These are phyloP conservation scores for Escovopsis sp. DNA, from an alignment of 2,329 filamentous ascomycete genomes.

Conservation along the genomic window DNA sequence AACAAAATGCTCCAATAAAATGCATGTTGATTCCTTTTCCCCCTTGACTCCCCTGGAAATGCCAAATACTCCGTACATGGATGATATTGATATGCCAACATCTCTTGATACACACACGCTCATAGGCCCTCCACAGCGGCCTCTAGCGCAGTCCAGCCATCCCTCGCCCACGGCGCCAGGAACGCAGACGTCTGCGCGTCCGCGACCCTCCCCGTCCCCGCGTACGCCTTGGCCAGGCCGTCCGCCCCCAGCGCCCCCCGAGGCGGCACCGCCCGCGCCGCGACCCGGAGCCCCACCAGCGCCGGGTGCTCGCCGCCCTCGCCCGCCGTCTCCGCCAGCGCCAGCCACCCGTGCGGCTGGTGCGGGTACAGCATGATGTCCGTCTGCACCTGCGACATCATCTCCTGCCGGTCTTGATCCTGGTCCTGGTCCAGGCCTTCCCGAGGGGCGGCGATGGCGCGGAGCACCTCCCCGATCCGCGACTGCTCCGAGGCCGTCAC, in stretches of 20 bases:
- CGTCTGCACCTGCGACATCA: constrained; percentile 51
- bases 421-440: constrained; percentile 22
- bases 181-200: constrained; percentile 68
- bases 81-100: neutral
- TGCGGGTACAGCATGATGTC: constrained; percentile 72
- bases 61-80: neutral
- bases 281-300: constrained; percentile 72
- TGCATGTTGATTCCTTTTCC: neutral
- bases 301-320: constrained; percentile 31
- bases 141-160: constrained; percentile 48
- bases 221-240: constrained; percentile 59
- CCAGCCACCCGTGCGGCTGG: constrained; percentile 67
- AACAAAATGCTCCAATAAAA: neutral
- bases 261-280: constrained; percentile 58
- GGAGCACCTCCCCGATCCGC: constrained; percentile 58
- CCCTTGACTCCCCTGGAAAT: neutral
- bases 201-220: constrained; percentile 52
- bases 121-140: constrained; percentile 13
- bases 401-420: constrained; percentile 25
- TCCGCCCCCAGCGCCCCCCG: constrained; percentile 50
- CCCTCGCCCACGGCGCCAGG: constrained; percentile 62
- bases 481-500: constrained; percentile 49
- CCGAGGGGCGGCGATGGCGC: constrained; percentile 52
- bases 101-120: neutral
- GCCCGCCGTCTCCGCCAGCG: constrained; percentile 39